Evolutionary conservation across 2,329 filamentous ascomycete genomes (phyloP), one percentile per base, ranked within the genome.

Genomic region (Fusarium vanettenii): DNA sequence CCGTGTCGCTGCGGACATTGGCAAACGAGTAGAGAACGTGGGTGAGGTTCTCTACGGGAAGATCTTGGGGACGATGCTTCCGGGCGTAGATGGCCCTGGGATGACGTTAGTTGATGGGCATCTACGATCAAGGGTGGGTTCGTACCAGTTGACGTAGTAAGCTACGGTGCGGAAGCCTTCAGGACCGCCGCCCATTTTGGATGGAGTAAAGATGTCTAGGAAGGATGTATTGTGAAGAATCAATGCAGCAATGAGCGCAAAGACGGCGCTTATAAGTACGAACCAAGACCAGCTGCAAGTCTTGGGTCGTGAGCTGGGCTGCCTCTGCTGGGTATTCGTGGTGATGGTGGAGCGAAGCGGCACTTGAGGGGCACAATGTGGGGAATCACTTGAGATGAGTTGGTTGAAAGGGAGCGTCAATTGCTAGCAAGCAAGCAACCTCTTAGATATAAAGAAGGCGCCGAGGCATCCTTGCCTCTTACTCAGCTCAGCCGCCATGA

Each of bases 21-120:
- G 94, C 96, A 84, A 98, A 98, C 18, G 95, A 87, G 76, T 98
- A 98, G 18, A 98, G 90, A 6, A 98, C 85, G 80, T 98, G 96
- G 0, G 95, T 98, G 48, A 98, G 89, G 66, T 94, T 93, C 64
- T 95, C 90, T 5, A 89, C 91, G 0, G 94, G 94, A 7, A 98
- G 89, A 80, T 97, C 91, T 80, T 97, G 93, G 0, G 95, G 95
- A n/a, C 92, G 89, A 81, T 97, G 93, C 78, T 96, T 93, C 65
- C 95, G 91, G 43, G 87, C 94, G 82, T 98, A 98, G 76, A 97
- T 96, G 73, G 94, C 94, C 94, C 87, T 87, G 64, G 22, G 29
- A 37, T 35, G 29, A 59, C 13, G 8, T 57, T 60, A 66, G 57
- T 43, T 37, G 52, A 64, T 52, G 29, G 60, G 16, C 10, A 37